Conservation (phyloP, 306 rosid genomes). For the Rubus idaeus region DNA sequence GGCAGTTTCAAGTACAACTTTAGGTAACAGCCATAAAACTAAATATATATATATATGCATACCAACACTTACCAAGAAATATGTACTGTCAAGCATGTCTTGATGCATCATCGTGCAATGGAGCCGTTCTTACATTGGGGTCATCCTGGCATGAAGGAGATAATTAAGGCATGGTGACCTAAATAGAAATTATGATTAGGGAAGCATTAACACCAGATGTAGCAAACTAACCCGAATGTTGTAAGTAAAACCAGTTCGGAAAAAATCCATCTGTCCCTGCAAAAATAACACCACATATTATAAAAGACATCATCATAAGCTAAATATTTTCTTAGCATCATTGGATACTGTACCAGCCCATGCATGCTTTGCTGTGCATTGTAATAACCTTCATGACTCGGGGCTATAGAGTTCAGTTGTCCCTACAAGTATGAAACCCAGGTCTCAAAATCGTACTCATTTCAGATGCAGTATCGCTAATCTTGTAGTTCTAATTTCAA, state of each 20-base stretch:
- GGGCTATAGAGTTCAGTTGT: conserved; percentile 80
- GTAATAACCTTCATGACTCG: conserved; percentile 86
- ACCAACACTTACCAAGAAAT: conserved; percentile 27
- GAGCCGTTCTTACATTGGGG: conserved; percentile 79
- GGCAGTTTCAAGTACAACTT: conserved; percentile 16
- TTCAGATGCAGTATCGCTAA: conserved; percentile 2
- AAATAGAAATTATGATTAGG: not conserved
- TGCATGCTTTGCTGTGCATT: conserved; percentile 82
- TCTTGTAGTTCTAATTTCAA: conserved; percentile 11
- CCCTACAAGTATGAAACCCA: conserved; percentile 56
- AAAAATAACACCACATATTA: conserved; percentile 29
- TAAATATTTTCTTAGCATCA: conserved; percentile 25
- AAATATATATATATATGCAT: conserved; percentile 26
- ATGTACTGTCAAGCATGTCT: conserved; percentile 63
- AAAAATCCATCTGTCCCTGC: conserved; percentile 98
- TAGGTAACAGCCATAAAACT: not conserved
- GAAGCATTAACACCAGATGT: conserved; percentile 8
- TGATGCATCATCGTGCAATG: conserved; percentile 91
- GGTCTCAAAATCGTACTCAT: conserved; percentile 15
- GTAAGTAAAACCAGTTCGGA: conserved; percentile 74
- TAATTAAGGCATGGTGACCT: conserved; percentile 20
- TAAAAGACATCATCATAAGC: conserved; percentile 23
- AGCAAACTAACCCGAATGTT: conserved; percentile 78
- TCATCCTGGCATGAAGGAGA: conserved; percentile 69
- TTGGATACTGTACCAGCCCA: conserved; percentile 68